Evolutionary conservation across 345 rosid genomes (phyloP).

Genomic region (Arabis alpina): DNA sequence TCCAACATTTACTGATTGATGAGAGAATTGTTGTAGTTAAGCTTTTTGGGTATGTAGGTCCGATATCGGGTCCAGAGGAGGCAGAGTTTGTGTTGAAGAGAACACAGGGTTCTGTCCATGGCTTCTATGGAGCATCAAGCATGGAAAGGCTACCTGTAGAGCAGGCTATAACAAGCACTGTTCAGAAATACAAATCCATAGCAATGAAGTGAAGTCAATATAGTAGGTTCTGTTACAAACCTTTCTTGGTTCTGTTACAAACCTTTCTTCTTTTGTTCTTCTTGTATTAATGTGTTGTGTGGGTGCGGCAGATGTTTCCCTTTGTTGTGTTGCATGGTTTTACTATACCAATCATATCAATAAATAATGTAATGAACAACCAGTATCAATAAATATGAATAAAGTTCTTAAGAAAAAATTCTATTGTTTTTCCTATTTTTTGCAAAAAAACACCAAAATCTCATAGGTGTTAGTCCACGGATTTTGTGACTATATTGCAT

Average conservation of each 20-base stretch:
- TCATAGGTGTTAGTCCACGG: too few species aligned
- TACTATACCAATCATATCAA: not conserved
- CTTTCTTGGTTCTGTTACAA: too few species aligned
- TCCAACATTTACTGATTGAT: not conserved
- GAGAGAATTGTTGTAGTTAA: not conserved
- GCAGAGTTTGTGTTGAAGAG: conserved; percentile 77
- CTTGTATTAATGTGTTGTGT: conserved; percentile 16
- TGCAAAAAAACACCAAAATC: too few species aligned
- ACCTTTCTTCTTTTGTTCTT: too few species aligned
- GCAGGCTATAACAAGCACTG: conserved; percentile 73
- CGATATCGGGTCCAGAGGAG: conserved; percentile 78
- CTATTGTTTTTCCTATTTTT: too few species aligned
- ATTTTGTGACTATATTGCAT: too few species aligned
- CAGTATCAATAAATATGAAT: too few species aligned
- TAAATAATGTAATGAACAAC: too few species aligned
- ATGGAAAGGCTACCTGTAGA: conserved; percentile 96
- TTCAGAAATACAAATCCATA: conserved; percentile 73
- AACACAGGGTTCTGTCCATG: conserved; percentile 75
- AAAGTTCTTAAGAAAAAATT: too few species aligned
- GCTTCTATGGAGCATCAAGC: conserved; percentile 97
- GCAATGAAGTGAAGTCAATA: conserved; percentile 54
- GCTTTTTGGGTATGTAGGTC: conserved; percentile 55
- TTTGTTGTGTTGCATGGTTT: conserved; percentile 20
- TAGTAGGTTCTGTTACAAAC: too few species aligned
- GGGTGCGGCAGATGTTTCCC: not conserved